Conservation (phyloP, 345 rosid genomes). For the Diplotaxis tenuifolia region DNA sequence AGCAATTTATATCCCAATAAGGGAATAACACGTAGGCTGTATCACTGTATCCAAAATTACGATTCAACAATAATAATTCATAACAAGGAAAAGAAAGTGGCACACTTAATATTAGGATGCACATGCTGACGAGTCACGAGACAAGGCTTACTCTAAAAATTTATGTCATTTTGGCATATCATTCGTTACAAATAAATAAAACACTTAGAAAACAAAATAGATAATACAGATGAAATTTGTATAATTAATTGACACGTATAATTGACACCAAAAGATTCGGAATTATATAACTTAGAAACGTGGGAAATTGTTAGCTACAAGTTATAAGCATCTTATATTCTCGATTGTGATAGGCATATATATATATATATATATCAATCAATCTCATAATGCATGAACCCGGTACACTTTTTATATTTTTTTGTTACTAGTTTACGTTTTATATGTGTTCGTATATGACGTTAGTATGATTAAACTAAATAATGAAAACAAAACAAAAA, state of each 20-base stretch:
- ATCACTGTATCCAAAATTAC: background rate
- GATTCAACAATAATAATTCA: background rate
- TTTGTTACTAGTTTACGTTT: background rate
- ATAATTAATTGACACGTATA: too few species aligned
- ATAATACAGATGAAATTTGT: conserved; percentile 11
- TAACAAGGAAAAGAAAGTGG: conserved; percentile 5
- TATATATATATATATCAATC: background rate
- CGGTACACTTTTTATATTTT: background rate
- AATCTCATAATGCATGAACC: conserved; percentile 20
- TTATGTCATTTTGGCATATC: conserved; percentile 48
- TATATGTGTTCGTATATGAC: background rate
- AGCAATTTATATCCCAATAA: background rate
- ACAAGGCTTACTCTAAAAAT: conserved; percentile 25
- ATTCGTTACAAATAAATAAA: background rate
- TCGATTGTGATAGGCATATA: conserved; percentile 41
- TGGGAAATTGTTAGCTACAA: conserved; percentile 74
- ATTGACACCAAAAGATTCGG: conserved; percentile 53
- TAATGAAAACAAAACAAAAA: background rate
- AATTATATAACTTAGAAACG: conserved; percentile 53
- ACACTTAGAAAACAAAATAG: background rate
- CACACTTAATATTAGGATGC: conserved; percentile 22
- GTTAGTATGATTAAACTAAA: background rate
- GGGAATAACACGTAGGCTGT: background rate
- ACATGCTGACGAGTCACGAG: conserved; percentile 26
- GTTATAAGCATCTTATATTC: conserved; percentile 52